These are phyloP conservation scores for Aquilaria yunnanensis DNA, from an alignment of 345 rosid genomes.

Conservation along the genomic window DNA sequence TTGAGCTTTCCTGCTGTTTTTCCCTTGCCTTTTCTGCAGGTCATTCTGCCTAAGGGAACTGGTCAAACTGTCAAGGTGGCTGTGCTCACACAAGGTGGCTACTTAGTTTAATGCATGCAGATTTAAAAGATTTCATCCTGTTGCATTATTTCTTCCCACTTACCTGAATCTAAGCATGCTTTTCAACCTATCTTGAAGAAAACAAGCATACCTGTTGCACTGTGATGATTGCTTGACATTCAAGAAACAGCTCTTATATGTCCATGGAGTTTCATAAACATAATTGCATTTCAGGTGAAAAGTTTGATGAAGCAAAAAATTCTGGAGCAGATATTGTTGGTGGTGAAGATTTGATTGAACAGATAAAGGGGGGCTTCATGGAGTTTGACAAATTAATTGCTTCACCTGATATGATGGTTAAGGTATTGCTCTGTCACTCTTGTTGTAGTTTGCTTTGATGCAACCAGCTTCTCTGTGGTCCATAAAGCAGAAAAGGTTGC, in stretches of 20 bases:
- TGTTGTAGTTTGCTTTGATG: neutral
- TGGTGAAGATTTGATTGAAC: constrained; percentile 89
- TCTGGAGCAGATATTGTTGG: constrained; percentile 99
- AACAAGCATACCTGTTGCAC: too few relatives aligned
- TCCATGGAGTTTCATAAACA: constrained; percentile 6
- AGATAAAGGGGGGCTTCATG: constrained; percentile 93
- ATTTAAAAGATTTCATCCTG: neutral
- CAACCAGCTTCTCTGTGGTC: too few relatives aligned
- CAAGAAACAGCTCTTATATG: too few relatives aligned
- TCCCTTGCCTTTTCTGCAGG: constrained; percentile 36
- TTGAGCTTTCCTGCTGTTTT: constrained; percentile 1
- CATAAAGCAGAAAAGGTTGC: too few relatives aligned
- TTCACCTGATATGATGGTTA: constrained; percentile 99
- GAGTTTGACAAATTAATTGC: constrained; percentile 97
- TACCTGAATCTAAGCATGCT: neutral
- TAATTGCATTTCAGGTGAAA: constrained; percentile 61
- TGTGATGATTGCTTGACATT: too few relatives aligned
- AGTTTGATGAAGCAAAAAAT: constrained; percentile 92
- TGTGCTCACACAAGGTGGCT: constrained; percentile 94
- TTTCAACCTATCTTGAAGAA: too few relatives aligned
- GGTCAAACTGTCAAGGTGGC: constrained; percentile 91
- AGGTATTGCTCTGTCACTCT: constrained; percentile 49
- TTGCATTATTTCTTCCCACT: constrained; percentile 2
- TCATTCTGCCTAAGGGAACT: constrained; percentile 95
- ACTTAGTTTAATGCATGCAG: constrained; percentile 6